Conservation (phyloP, 768 basidiomycete genomes). For the Suillus decipiens region DNA sequence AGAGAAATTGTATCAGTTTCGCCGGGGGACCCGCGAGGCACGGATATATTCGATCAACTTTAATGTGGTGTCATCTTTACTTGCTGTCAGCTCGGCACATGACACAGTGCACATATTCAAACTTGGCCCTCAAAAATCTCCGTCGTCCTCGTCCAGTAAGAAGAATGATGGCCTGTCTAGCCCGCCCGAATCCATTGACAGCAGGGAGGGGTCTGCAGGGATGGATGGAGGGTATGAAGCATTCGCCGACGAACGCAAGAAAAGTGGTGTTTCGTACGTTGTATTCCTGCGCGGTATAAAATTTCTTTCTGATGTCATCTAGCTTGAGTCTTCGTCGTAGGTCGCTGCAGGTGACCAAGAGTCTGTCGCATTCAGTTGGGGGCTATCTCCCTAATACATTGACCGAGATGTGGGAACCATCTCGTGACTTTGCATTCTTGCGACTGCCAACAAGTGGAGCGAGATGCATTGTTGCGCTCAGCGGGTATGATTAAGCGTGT, state of each 20-base stretch:
- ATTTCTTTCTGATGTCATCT: constrained; percentile 3
- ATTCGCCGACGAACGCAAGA: constrained; percentile 77
- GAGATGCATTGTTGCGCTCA: constrained; percentile 86
- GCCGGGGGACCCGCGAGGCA: constrained; percentile 85
- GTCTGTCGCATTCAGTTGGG: constrained; percentile 75
- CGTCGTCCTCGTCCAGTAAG: constrained; percentile 3
- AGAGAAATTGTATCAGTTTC: constrained; percentile 94
- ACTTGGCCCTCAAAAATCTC: constrained; percentile 45
- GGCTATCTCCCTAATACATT: constrained; percentile 86
- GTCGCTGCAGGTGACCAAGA: constrained; percentile 75
- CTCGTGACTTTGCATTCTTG: constrained; percentile 90
- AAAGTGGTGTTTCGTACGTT: constrained; percentile 57
- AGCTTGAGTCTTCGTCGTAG: constrained; percentile 60
- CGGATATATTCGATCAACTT: constrained; percentile 85
- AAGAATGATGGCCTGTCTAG: constrained; percentile 46
- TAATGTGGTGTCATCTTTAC: constrained; percentile 77
- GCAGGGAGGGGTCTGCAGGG: constrained; percentile 56
- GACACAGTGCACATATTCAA: constrained; percentile 98
- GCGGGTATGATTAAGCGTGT: constrained; percentile 52
- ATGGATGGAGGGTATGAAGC: constrained; percentile 78
- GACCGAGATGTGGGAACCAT: constrained; percentile 97
- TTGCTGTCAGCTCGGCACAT: constrained; percentile 89
- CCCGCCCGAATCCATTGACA: constrained; percentile 67
- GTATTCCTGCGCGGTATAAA: constrained; percentile 8
- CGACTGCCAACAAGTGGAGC: constrained; percentile 78